Evolutionary conservation across 306 rosid genomes (phyloP).

Genomic region (Quercus dentata): DNA sequence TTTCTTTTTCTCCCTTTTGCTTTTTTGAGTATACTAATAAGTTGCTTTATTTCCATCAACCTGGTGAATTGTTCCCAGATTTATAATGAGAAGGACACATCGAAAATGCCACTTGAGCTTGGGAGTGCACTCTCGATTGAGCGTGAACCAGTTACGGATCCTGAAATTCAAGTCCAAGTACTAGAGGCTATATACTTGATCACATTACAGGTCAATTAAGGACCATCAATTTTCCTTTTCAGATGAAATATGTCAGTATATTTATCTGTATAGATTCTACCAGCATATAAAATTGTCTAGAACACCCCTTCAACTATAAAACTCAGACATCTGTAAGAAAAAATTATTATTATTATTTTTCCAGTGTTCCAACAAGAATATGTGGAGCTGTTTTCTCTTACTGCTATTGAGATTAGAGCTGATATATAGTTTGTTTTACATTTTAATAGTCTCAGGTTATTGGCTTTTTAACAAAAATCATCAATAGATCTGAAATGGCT

Average conservation of each 20-base stretch:
- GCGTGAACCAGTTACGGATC: slow-evolving; percentile 75
- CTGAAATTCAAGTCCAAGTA: slow-evolving; percentile 74
- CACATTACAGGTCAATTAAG: slow-evolving; percentile 56
- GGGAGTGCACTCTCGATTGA: slow-evolving; percentile 85
- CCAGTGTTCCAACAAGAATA: neutral
- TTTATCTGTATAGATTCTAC: neutral
- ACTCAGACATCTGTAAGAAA: neutral
- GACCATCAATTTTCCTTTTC: neutral
- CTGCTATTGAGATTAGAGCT: neutral
- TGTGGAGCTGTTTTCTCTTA: neutral
- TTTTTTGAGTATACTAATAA: neutral
- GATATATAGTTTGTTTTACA: neutral
- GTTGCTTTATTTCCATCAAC: slow-evolving; percentile 20
- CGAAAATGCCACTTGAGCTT: slow-evolving; percentile 93
- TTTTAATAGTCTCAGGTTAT: neutral
- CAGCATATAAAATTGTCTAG: neutral
- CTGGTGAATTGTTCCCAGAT: slow-evolving; percentile 40
- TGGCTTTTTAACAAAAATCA: no score
- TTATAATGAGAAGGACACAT: slow-evolving; percentile 69
- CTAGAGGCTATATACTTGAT: slow-evolving; percentile 92
- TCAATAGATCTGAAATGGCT: no score
- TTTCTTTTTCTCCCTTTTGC: neutral
- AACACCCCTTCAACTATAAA: neutral
- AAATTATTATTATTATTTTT: neutral
- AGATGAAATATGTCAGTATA: neutral